phyloP scores from a whole-genome alignment of 192 early-diverging fungal genomes.

The Lobulomyces angularis region DNA sequence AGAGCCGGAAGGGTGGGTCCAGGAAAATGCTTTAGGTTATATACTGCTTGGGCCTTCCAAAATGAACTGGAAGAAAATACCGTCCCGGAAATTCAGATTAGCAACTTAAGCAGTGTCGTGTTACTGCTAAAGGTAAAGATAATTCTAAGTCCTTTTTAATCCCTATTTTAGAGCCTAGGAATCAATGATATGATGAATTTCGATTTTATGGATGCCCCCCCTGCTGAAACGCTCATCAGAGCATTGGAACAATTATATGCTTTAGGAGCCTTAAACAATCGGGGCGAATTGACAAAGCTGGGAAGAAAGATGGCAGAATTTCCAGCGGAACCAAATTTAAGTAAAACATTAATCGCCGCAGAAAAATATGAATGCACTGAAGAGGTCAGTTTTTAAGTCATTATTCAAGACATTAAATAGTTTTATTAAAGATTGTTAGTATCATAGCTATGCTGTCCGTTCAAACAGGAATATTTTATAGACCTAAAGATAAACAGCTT shows the following conservation, averaged over 20 bases:
- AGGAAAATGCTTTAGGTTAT: conserved; percentile 89
- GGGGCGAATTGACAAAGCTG: conserved; percentile 86
- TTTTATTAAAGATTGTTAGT: conserved; percentile 49
- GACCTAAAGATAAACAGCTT: conserved; percentile 77
- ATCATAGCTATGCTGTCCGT: conserved; percentile 91
- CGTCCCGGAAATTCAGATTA: conserved; percentile 94
- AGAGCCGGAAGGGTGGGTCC: conserved; percentile 93
- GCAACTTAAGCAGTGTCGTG: conserved; percentile 84
- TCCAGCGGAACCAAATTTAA: conserved; percentile 90
- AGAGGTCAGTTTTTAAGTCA: conserved; percentile 31
- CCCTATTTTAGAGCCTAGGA: conserved; percentile 56
- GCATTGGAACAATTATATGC: conserved; percentile 92
- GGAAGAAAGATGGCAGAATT: conserved; percentile 98
- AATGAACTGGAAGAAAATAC: conserved; percentile 93
- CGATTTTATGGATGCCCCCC: conserved; percentile 97
- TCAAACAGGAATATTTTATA: conserved; percentile 37
- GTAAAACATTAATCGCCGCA: conserved; percentile 79
- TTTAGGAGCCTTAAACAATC: conserved; percentile 80
- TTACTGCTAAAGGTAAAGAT: conserved; percentile 65
- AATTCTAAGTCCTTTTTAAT: conserved; percentile 1
- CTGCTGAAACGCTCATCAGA: conserved; percentile 76
- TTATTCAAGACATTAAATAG: background rate
- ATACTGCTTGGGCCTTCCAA: conserved; percentile 81
- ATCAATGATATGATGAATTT: conserved; percentile 84
- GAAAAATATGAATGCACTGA: conserved; percentile 91